Evolutionary conservation across 768 basidiomycete genomes (phyloP), one percentile per base, ranked within the genome.

Genomic region (Lactarius psammicola): DNA sequence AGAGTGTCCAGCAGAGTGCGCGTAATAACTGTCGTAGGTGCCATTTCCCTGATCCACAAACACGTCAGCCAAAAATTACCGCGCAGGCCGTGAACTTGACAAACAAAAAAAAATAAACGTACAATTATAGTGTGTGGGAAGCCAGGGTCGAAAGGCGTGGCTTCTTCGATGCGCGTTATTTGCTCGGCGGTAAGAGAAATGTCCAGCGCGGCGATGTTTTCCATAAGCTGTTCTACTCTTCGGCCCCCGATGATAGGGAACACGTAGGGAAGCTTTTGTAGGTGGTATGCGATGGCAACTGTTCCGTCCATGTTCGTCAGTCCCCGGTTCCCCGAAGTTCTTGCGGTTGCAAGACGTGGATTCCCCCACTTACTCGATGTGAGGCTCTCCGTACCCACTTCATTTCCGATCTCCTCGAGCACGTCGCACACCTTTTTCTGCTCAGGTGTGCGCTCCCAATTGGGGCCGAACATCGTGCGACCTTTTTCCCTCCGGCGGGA

Each of bases 201-300:
- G 31, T 34, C 33, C 33, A 34, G 33, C 7, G 36, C 34, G 34
- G 34, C 11, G 34, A 36, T 36, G 13, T 36, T 36, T 11, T 36
- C 34, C 10, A 11, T 36, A 11, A 36, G 34, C 33, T 83, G 78
- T 61, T 80, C 80, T 33, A 81, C 71, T 63, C 80, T 84, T 30
- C 80, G 74, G 0, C 79, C 78, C 0, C 80, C 80, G 18, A 82
- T 20, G 20, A 20, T 10, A 3, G 42, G 42, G 18, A 44, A 36
- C 34, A 36, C 42, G 18, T 34, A 81, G 0, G 79, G 77, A 1
- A 78, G 73, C 69, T 83, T 84, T 17, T 82, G 78, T 71, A 84
- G 72, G 15, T 84, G 74, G 57, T 82, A 83, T 18, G 81, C 80
- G 55, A 84, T 79, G 4, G 80, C 80, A 3, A 82, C 80, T 78